Percentiles rank a stretch among this genome's conserved stretches.
phyloP scores from a whole-genome alignment of 169 alveolate genomes.

The Eimeria acervulina region DNA sequence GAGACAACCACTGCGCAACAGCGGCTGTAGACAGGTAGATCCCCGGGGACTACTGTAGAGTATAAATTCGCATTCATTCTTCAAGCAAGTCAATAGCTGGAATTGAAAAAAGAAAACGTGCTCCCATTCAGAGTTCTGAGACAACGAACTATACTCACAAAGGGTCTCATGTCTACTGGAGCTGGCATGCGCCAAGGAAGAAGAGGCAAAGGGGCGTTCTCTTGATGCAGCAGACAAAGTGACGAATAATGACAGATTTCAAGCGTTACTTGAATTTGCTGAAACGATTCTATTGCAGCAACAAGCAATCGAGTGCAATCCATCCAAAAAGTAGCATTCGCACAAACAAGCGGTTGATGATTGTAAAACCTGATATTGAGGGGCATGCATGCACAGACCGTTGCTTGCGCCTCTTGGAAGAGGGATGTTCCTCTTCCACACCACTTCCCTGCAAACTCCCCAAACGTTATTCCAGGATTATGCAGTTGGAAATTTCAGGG shows the following conservation, averaged over 20 bases:
- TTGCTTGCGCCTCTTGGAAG: not conserved
- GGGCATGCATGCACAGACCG: not conserved
- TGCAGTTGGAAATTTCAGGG: too few species aligned
- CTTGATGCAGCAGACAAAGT: not conserved
- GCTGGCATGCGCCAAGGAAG: not conserved
- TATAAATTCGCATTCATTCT: too few species aligned
- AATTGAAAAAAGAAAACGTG: not conserved
- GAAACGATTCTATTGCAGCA: not conserved
- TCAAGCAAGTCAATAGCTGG: too few species aligned
- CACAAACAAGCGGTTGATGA: not conserved
- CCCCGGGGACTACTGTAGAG: too few species aligned
- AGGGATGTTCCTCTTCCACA: not conserved
- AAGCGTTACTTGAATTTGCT: not conserved
- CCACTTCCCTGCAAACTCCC: not conserved
- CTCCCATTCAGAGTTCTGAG: not conserved
- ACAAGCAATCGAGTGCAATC: not conserved
- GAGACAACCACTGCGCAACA: too few species aligned
- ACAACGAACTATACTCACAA: not conserved
- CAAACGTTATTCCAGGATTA: too few species aligned
- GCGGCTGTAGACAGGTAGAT: too few species aligned
- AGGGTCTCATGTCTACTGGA: not conserved
- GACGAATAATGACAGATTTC: not conserved
- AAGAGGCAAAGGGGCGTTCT: not conserved
- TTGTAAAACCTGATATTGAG: not conserved
- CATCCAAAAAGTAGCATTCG: not conserved